These are phyloP conservation scores for Colletotrichum sp. DNA, from an alignment of 2,329 filamentous ascomycete genomes.

Conservation along the genomic window DNA sequence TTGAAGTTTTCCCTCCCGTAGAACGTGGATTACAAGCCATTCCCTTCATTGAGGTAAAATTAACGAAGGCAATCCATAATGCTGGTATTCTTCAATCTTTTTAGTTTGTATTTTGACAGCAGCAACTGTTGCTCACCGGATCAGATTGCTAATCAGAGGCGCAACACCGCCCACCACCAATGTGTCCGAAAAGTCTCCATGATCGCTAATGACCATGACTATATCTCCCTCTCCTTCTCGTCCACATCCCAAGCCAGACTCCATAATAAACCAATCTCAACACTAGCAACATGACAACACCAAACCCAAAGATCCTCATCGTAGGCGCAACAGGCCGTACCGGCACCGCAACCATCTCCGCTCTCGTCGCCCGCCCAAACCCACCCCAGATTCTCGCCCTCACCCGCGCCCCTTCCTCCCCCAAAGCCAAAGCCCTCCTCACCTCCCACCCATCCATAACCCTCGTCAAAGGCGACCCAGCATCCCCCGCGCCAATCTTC, in stretches of 20 bases:
- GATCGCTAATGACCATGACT: neutral
- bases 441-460: neutral
- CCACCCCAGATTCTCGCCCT: conserved; percentile 1
- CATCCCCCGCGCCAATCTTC: conserved; percentile 22
- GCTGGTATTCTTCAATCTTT: neutral
- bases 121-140: neutral
- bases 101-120: too few relatives aligned
- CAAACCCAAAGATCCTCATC: conserved; percentile 47
- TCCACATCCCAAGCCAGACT: neutral
- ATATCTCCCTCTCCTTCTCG: neutral
- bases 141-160: neutral
- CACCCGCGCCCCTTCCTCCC: conserved; percentile 3
- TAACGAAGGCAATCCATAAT: accelerated
- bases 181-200: conserved; percentile 9
- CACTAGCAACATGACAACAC: neutral
- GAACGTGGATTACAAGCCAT: neutral
- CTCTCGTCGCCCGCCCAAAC: neutral
- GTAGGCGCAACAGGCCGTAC: conserved; percentile 52
- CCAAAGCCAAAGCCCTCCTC: neutral
- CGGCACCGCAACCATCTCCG: conserved; percentile 45
- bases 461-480: conserved; percentile 18
- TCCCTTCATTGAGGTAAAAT: neutral
- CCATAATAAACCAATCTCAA: neutral
- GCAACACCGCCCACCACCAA: neutral
- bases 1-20: neutral